Base-by-base conservation (phyloP, 345 rosid genomes). In the Cardamine chenopodiifolia region DNA sequence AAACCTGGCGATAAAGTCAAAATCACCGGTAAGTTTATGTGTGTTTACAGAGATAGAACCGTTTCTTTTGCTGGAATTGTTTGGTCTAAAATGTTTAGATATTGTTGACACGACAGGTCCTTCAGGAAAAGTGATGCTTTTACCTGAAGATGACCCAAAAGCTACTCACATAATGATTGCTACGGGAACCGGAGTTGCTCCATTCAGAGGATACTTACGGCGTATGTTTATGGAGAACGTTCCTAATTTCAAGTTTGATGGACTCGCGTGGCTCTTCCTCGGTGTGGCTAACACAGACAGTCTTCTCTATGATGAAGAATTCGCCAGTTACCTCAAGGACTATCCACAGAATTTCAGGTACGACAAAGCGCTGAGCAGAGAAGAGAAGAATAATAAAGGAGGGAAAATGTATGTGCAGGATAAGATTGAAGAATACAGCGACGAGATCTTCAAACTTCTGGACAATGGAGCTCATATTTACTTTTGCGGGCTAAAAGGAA, bases 381-480 rank as follows among this genome's bases (percentile, higher is more conserved):
- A 92, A 81, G 87, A 90, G 32, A 87, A 89, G 85, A 95, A 92
- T 85, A 92, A 84, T 84, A 86, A 57, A 49, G 99, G 99, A n/a
- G 97, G 99, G 32, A 95, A 95, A 77, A 87, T 95, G 97, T 95
- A 95, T 23, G 99, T 95, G 34, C 99, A 95, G 80, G 98, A 95
- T 65, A 95, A 95, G 86, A 95, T 95, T 1, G 96, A 92, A 83
- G 99, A 95, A 71, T 92, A 90, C 83, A 92, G 99, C 11, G 92
- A 95, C 2, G 91, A 90, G 66, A 85, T 95, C 66, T 95, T 95
- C 84, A 92, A 89, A 72, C 89, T 90, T 13, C 74, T 95, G 82
- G 99, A 92, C n/a, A 67, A 69, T 18, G 98, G 99, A 45, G 99
- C 98, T 1, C 99, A 95, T 80, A 92, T 95, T 14, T 95, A 95